Percentiles rank a stretch among this genome's conserved stretches.
These are phyloP conservation scores for Boletus rubescentipes DNA, from an alignment of 768 basidiomycete genomes.

Conservation along the genomic window DNA sequence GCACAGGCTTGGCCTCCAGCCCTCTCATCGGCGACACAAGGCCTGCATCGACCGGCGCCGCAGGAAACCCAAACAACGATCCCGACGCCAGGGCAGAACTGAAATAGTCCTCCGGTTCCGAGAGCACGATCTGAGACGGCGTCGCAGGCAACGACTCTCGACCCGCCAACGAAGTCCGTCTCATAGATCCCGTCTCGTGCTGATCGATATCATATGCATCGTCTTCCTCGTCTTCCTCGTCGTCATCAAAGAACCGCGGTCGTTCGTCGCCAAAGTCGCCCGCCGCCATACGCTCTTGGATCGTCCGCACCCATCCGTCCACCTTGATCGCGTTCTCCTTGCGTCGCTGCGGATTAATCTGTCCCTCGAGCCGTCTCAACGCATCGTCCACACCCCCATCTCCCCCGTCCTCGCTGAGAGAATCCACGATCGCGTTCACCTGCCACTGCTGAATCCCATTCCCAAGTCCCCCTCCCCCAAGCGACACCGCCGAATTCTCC, in stretches of 20 bases:
- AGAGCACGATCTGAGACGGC: slow-evolving; percentile 22
- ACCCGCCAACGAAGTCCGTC: slow-evolving; percentile 4
- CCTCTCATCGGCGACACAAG: slow-evolving; percentile 33
- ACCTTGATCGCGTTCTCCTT: slow-evolving; percentile 74
- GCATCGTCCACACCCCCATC: slow-evolving; percentile 83
- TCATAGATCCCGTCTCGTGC: slow-evolving; percentile 31
- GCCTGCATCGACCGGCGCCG: slow-evolving; percentile 15
- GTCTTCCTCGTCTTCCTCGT: slow-evolving; percentile 39
- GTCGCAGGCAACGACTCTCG: slow-evolving; percentile 15
- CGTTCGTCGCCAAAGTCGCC: slow-evolving; percentile 63
- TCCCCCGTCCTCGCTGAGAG: slow-evolving; percentile 71
- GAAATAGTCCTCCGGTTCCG: slow-evolving; percentile 26
- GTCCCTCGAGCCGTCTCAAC: slow-evolving; percentile 76
- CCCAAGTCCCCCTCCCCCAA: slow-evolving; percentile 39
- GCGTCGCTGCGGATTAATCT: slow-evolving; percentile 73
- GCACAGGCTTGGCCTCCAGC: slow-evolving; percentile 46
- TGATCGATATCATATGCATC: slow-evolving; percentile 34
- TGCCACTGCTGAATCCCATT: slow-evolving; percentile 75
- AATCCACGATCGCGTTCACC: slow-evolving; percentile 73
- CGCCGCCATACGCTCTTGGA: slow-evolving; percentile 62
- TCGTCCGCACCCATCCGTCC: slow-evolving; percentile 76
- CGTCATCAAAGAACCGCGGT: slow-evolving; percentile 54
- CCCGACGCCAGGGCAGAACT: slow-evolving; percentile 15
- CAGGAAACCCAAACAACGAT: slow-evolving; percentile 14
- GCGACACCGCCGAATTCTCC: slow-evolving; percentile 35